A percentile compares a stretch with the other conserved stretches of the same genome.
phyloP scores from a whole-genome alignment of 352 stramenopile genomes.

The Paralagenidium karlingii region DNA sequence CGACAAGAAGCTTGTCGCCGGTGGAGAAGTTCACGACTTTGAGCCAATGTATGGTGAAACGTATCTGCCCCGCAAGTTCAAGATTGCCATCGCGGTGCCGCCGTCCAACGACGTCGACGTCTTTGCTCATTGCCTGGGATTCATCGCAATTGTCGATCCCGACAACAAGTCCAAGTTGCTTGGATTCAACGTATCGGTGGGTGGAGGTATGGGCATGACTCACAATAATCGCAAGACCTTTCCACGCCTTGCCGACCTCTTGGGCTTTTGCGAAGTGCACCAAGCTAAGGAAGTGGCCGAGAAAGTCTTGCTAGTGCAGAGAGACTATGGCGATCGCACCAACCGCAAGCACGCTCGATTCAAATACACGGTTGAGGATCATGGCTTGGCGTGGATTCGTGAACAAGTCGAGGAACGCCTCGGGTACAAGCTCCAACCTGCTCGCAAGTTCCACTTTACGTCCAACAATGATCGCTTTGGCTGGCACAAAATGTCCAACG shows the following conservation, averaged over 20 bases:
- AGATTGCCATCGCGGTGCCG: conserved; percentile 96
- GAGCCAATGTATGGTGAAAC: conserved; percentile 96
- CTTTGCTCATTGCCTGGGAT: conserved; percentile 95
- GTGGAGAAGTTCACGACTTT: conserved; percentile 87
- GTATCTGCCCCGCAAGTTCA: conserved; percentile 98
- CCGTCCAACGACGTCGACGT: conserved; percentile 97
- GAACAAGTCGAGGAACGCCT: conserved; percentile 90
- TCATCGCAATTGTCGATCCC: conserved; percentile 87
- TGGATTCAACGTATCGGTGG: conserved; percentile 95
- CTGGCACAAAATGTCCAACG: conserved; percentile 56
- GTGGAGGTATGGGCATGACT: conserved; percentile 95
- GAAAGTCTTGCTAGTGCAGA: conserved; percentile 90
- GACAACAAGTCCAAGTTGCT: conserved; percentile 66
- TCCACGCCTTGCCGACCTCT: conserved; percentile 90
- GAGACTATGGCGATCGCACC: conserved; percentile 95
- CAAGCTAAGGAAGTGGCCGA: conserved; percentile 85
- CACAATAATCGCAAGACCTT: conserved; percentile 97
- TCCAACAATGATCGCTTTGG: conserved; percentile 67
- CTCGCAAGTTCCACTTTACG: conserved; percentile 44
- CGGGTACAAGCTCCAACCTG: conserved; percentile 88
- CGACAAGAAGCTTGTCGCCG: conserved; percentile 94
- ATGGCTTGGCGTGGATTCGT: conserved; percentile 91
- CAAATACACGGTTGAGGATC: conserved; percentile 98
- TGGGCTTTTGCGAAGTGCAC: conserved; percentile 93
- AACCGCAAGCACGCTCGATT: conserved; percentile 94